Conservation (phyloP, 164 flowering plant genomes). For the Platanus orientalis region DNA sequence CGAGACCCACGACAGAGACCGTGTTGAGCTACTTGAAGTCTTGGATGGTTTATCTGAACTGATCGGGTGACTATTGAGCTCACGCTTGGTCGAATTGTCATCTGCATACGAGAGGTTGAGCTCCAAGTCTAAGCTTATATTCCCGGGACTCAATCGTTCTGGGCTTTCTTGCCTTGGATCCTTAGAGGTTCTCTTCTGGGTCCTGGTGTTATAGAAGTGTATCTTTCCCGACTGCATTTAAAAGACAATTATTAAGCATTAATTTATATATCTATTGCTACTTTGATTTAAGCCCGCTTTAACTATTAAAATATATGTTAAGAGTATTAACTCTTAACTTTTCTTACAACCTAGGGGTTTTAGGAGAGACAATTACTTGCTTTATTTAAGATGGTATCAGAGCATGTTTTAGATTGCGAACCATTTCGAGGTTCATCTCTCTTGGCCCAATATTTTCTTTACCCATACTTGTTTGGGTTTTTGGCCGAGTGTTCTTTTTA, state of each 20-base stretch:
- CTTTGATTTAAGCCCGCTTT: too few species aligned
- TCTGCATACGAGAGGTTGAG: constrained; percentile 52
- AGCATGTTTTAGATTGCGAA: too few species aligned
- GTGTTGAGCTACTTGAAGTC: background rate
- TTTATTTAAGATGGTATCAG: too few species aligned
- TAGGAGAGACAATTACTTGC: too few species aligned
- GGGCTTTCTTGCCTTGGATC: constrained; percentile 58
- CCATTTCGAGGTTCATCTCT: too few species aligned
- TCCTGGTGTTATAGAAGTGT: constrained; percentile 71
- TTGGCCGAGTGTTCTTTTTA: too few species aligned
- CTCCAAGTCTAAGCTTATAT: constrained; percentile 72
- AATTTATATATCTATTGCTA: background rate
- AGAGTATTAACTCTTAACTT: too few species aligned
- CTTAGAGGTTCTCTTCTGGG: constrained; percentile 47
- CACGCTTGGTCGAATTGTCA: constrained; percentile 5
- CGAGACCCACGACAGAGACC: constrained; percentile 41
- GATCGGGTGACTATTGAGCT: too few species aligned
- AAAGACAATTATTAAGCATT: background rate
- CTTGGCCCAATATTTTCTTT: too few species aligned
- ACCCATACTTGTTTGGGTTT: too few species aligned
- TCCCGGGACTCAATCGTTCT: constrained; percentile 20
- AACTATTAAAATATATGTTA: too few species aligned
- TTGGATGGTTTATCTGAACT: constrained; percentile 6
- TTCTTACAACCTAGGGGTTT: too few species aligned
- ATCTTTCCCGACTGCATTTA: constrained; percentile 65